Base-by-base conservation (phyloP, 2,329 filamentous ascomycete genomes). In the Venturia asperata region DNA sequence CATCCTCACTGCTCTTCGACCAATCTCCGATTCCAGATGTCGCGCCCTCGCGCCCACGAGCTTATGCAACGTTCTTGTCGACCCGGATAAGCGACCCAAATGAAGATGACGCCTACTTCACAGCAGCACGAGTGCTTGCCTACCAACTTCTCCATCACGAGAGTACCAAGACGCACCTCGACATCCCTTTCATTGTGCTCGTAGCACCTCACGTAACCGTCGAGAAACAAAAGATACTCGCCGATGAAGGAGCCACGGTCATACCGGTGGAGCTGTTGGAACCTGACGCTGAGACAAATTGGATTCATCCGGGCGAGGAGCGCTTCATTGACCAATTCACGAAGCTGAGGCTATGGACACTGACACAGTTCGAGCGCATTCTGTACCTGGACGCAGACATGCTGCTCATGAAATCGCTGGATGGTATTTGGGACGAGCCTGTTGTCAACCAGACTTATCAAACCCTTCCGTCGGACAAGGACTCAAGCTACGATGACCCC, bases 321-420 rank as follows among this genome's bases (percentile, higher is more conserved):
- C 62, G 62, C 42, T 67, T 27, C 39, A 27, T 47, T 7, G 65
- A 67, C n/a, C 45, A 67, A 30, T 67, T 66, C 24, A 67, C 65
- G 43, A 67, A 67, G 58, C 49, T 67, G 43, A 41, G 47, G n/a
- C 17, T 64, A 15, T 67, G 64, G 43, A 52, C 58, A 34, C 24
- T 67, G 49, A 52, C 21, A 9, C 42, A 27, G n/a, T 67, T 60
- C 24, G 58, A 67, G 21, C 66, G 66, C 11, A 52, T 67, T 17
- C n/a, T 66, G 13, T 67, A 64, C 49, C 2, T 67, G n/a, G 65
- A 67, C 21, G 37, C 24, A 42, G 65, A 67, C 55, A 67, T 62
- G 65, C n/a, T 67, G 19, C 30, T 67, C 19, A 67, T 47, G 34
- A 42, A 49, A 27, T 58, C 58, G 17, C 39, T 67, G 39, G 65